These are phyloP conservation scores for Cyanidioschyzon merolae DNA, from an alignment of 23 red algal species.

Conservation along the genomic window DNA sequence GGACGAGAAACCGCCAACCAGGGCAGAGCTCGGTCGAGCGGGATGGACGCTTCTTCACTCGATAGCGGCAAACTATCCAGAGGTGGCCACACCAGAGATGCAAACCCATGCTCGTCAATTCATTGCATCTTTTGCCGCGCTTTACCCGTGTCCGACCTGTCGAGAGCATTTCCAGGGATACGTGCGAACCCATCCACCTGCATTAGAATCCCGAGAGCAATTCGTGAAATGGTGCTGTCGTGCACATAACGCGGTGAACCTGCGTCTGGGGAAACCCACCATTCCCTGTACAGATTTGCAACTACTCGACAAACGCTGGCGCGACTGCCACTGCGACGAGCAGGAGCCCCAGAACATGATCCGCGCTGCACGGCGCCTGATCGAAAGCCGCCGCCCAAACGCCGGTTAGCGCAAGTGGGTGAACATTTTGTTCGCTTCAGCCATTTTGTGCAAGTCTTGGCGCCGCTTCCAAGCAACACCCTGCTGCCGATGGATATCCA, in stretches of 20 bases:
- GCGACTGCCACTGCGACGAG: conserved; percentile 19
- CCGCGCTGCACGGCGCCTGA: not conserved
- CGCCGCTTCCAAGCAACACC: conserved; percentile 38
- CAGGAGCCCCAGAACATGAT: not conserved
- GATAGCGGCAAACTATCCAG: conserved; percentile 14
- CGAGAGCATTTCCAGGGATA: conserved; percentile 20
- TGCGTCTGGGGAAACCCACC: not conserved
- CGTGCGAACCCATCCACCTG: conserved; percentile 3
- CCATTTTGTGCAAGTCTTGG: conserved; percentile 60
- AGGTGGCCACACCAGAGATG: not conserved
- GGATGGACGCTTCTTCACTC: conserved; percentile 22
- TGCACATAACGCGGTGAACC: conserved; percentile 20
- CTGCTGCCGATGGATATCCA: conserved; percentile 35
- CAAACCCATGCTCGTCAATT: not conserved
- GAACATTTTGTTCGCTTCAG: conserved; percentile 66
- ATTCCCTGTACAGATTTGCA: not conserved
- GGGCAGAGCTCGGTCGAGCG: conserved; percentile 14
- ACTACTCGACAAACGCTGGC: conserved; percentile 11
- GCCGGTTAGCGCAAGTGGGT: conserved; percentile 24
- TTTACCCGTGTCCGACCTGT: conserved; percentile 19
- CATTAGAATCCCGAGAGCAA: not conserved
- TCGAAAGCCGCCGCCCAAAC: not conserved
- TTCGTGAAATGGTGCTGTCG: conserved; percentile 16
- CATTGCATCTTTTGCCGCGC: not conserved
- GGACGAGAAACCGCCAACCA: not conserved